Base-by-base conservation (phyloP, 306 rosid genomes). In the Rubus parviflorus region DNA sequence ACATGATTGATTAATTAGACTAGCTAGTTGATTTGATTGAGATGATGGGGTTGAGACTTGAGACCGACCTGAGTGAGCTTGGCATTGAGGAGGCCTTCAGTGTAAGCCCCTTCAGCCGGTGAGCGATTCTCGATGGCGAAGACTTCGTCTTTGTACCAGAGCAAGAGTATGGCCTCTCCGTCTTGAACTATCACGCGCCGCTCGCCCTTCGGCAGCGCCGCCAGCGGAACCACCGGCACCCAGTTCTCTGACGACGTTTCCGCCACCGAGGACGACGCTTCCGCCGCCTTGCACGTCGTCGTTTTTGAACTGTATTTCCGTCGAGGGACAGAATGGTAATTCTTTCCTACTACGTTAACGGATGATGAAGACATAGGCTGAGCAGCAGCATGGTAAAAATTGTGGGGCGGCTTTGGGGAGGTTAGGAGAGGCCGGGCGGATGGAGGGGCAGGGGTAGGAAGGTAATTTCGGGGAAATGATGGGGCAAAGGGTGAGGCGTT, bases 41-140 rank as follows among this genome's bases (percentile, higher is more conserved):
- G 35, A 30, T 30, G 35, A 30, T 30, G 35, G 35, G 2, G 35
- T 30, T 58, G 64, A 45, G 48, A 45, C 12, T 2, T 7, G 48
- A 45, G 8, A 88, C 93, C 15, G 3, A 86, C 98, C 93, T 92
- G 87, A 13, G 98, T 94, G 81, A 94, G 98, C 78, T 94, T 94
- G 40, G 97, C 98, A 83, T 94, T 94, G 77, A 89, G 71, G 83
- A 94, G 86, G 7, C 98, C 98, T 77, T 94, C 98, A 12, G 78
- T 84, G 15, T 94, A 94, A 35, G 98, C 98, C 15, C 98, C 98
- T 86, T 94, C 98, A 58, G 98, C 98, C 77, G 98, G 98, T 37
- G 98, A 94, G 70, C 92, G 70, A 43, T 94, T 94, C 80, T 94
- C 98, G 65, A 92, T 90, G 5, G 98, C 98, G 25, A 76, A 92